phyloP scores from a whole-genome alignment of 2,329 filamentous ascomycete species.

The Penicillium sp. region DNA sequence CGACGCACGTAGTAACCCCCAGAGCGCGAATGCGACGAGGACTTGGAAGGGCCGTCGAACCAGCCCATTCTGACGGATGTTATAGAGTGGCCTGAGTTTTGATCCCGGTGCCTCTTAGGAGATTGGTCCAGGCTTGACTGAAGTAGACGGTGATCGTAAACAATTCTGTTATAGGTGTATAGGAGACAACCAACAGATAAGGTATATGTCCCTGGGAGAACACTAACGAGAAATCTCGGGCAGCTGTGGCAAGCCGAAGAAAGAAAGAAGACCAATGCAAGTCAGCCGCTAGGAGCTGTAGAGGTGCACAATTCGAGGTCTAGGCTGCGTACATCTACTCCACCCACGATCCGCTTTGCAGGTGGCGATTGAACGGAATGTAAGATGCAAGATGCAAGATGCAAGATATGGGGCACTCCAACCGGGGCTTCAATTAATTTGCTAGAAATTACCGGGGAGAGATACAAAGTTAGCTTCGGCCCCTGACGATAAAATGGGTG shows the following conservation, averaged over 20 bases:
- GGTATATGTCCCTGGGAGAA: neutral
- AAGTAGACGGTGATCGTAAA: neutral
- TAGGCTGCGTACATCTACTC: constrained; percentile 18
- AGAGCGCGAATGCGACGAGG: constrained; percentile 27
- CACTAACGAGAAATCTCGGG: constrained; percentile 1
- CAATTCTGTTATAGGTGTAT: neutral
- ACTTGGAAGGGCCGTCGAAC: constrained; percentile 42
- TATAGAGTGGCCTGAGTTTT: neutral
- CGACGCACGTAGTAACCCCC: constrained; percentile 26
- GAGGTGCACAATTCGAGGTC: constrained; percentile 17
- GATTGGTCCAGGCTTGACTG: neutral
- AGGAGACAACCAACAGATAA: neutral
- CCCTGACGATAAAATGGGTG: neutral
- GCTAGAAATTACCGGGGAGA: neutral
- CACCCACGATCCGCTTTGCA: constrained; percentile 13
- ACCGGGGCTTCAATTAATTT: neutral
- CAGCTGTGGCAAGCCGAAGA: constrained; percentile 15
- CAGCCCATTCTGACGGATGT: constrained; percentile 41
- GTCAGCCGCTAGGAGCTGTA: constrained; percentile 24
- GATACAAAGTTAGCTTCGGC: neutral
- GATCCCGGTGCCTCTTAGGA: neutral
- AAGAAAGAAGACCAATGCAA: constrained; percentile 20
- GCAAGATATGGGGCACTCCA: neutral
- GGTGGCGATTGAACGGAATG: neutral
- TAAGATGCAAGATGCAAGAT: neutral